Base-by-base conservation (phyloP, 352 stramenopile genomes). In the Pythium scleroteichum region DNA sequence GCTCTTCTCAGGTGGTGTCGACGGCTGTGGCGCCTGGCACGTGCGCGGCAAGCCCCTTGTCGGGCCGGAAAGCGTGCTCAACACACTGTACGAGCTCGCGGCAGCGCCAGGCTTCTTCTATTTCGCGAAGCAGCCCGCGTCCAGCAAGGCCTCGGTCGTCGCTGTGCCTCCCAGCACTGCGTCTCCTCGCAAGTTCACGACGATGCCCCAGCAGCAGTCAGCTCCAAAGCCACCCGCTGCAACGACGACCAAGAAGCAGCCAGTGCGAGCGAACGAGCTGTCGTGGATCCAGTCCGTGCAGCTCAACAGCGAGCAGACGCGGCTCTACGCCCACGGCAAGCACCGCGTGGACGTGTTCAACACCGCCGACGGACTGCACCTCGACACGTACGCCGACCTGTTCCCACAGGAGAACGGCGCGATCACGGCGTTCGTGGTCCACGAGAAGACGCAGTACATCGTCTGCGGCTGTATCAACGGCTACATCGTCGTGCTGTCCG, bases 361-460 rank as follows among this genome's bases (percentile, higher is more conserved):
- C 33, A 68, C 78, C 0, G 35, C 35, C 12, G 82, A 90, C 48
- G 79, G 76, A 1, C 26, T 57, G 45, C 71, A 71, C 42, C 38
- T 86, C 16, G 82, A 92, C 46, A 78, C 74, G 20, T 86, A 76
- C 62, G 49, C 66, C 14, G 72, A 86, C 20, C 59, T 88, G 29
- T 74, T 88, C 23, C 72, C 79, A 20, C 47, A 45, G 5, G 78
- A 87, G 29, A 60, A 80, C 59, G 82, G 82, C 40, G 75, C 79
- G 0, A 74, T 92, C 56, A 86, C 76, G 19, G 73, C 76, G 10
- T 90, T 90, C 53, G 69, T 85, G 2, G 60, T 88, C 16, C 79
- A 88, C 59, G 77, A 86, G 35, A 81, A 82, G 52, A 76, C 81
- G 10, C 83, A 92, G 59, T 82, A 84, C 51, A 56, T 92, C 2